Percentiles rank a stretch among this genome's conserved stretches.
Conservation (phyloP, 345 rosid species). For the Laguncularia racemosa region DNA sequence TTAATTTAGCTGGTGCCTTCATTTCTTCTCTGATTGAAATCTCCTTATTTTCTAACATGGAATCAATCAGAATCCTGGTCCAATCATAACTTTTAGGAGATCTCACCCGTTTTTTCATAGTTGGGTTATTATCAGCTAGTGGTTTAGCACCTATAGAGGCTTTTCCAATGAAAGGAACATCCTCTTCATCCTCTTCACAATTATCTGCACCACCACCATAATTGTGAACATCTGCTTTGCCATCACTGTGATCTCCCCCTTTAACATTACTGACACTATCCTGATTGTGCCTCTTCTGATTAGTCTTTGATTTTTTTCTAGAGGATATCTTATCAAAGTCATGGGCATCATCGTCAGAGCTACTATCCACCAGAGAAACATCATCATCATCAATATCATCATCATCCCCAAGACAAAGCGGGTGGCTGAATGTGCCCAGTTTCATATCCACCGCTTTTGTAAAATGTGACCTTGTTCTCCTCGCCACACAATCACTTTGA, state of each 20-base stretch:
- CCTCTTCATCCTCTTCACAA: not conserved
- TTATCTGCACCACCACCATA: not conserved
- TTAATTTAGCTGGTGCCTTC: not conserved
- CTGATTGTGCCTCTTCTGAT: too few species aligned
- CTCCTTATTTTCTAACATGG: slow-evolving; percentile 6
- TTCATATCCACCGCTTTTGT: not conserved
- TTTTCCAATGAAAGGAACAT: not conserved
- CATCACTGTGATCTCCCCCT: not conserved
- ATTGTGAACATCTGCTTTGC: not conserved
- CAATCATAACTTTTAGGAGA: slow-evolving; percentile 3
- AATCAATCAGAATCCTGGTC: slow-evolving; percentile 3
- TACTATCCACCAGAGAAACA: too few species aligned
- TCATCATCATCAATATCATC: not conserved
- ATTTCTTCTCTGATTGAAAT: not conserved
- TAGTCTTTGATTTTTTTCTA: too few species aligned
- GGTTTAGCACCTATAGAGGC: too few species aligned
- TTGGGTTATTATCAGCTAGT: not conserved
- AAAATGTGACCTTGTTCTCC: slow-evolving; percentile 14
- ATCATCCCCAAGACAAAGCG: not conserved
- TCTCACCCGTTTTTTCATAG: not conserved
- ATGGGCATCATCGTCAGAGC: too few species aligned
- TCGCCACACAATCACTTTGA: slow-evolving; percentile 7
- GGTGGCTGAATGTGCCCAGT: slow-evolving; percentile 7
- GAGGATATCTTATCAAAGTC: too few species aligned
- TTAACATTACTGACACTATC: not conserved